These are phyloP conservation scores for Phaeolepiota aurea DNA, from an alignment of 768 basidiomycete species.

Conservation along the genomic window DNA sequence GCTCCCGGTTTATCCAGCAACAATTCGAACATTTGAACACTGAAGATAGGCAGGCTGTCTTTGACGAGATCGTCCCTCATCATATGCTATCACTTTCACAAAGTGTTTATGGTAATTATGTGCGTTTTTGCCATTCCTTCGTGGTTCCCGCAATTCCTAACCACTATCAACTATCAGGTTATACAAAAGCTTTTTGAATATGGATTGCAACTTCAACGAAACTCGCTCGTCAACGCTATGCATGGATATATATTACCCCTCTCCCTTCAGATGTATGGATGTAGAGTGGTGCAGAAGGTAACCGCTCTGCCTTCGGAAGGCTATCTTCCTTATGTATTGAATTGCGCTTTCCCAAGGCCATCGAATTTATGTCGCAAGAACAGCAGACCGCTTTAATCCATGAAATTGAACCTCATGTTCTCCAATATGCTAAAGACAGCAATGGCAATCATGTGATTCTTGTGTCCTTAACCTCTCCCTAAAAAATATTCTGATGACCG, in stretches of 20 bases:
- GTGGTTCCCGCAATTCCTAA: constrained; percentile 4
- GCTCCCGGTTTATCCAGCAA: constrained; percentile 96
- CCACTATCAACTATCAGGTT: constrained; percentile 40
- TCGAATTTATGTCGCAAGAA: constrained; percentile 73
- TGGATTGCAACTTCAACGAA: constrained; percentile 70
- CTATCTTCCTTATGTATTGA: constrained; percentile 1
- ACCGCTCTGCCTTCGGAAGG: neutral
- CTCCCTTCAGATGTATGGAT: constrained; percentile 91
- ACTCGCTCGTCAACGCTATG: constrained; percentile 60
- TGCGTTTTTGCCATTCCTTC: constrained; percentile 24
- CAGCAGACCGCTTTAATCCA: constrained; percentile 70
- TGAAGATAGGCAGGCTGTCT: constrained; percentile 74
- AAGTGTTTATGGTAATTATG: constrained; percentile 96
- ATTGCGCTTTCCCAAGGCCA: constrained; percentile 49
- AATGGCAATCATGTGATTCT: constrained; percentile 87
- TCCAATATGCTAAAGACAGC: constrained; percentile 82
- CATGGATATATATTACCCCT: constrained; percentile 70
- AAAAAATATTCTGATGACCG: constrained; percentile 3
- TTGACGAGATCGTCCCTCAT: constrained; percentile 80
- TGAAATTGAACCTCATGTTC: constrained; percentile 72
- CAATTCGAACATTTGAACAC: constrained; percentile 68
- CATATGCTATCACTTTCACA: constrained; percentile 72
- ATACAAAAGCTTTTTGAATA: constrained; percentile 91
- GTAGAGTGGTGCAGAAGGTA: constrained; percentile 92
- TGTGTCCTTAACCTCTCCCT: constrained; percentile 1